Conservation (phyloP, 495 filamentous ascomycete genomes). For the Peziza echinospora region DNA sequence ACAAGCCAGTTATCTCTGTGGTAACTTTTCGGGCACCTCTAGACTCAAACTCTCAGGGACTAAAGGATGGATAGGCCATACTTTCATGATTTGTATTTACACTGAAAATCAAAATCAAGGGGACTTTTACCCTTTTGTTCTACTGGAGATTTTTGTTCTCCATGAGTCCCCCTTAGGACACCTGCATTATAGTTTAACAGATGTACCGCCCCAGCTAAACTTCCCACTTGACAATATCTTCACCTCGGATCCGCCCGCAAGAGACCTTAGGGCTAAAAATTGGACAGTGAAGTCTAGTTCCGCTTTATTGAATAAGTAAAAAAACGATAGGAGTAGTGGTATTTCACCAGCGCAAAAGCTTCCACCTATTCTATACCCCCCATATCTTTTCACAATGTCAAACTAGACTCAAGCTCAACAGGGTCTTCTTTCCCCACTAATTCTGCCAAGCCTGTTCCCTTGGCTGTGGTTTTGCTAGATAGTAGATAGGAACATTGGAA, state of each 20-base stretch:
- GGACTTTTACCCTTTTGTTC: conserved; percentile 61
- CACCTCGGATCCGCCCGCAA: conserved; percentile 43
- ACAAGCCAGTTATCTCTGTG: conserved; percentile 46
- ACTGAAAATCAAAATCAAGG: conserved; percentile 63
- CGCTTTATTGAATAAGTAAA: conserved; percentile 59
- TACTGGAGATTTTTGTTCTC: conserved; percentile 59
- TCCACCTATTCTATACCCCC: conserved; percentile 52
- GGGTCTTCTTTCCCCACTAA: conserved; percentile 28
- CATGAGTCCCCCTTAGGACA: conserved; percentile 45
- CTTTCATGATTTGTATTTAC: conserved; percentile 58
- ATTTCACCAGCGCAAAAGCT: conserved; percentile 45
- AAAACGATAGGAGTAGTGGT: conserved; percentile 57
- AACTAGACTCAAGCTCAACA: conserved; percentile 49
- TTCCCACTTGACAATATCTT: conserved; percentile 54
- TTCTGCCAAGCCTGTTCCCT: conserved; percentile 17
- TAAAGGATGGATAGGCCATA: conserved; percentile 58
- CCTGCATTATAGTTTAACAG: conserved; percentile 40
- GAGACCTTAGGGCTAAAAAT: conserved; percentile 48
- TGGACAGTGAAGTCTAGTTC: conserved; percentile 44
- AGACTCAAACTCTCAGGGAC: conserved; percentile 54
- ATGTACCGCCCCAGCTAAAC: conserved; percentile 42
- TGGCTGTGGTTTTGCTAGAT: conserved; percentile 24
- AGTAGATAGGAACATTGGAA: conserved; percentile 25
- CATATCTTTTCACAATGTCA: conserved; percentile 61
- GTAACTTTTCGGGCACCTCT: conserved; percentile 60